phyloP scores from a whole-genome alignment of 495 filamentous ascomycete species.

The Penicillium samsonianum region DNA sequence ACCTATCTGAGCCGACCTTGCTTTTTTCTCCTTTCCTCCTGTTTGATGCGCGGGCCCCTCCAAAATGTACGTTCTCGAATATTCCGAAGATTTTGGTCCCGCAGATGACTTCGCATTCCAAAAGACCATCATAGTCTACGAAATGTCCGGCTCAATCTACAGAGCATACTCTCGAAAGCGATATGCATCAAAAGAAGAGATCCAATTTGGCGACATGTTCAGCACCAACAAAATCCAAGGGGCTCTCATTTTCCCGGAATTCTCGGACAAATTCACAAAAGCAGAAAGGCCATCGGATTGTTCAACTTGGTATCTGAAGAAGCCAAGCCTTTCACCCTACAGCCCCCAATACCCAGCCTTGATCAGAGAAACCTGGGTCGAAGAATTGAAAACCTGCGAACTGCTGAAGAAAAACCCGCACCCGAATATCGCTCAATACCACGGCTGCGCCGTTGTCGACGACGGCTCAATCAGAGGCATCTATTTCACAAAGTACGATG shows the following conservation, averaged over 20 bases:
- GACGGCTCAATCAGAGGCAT: constrained; percentile 33
- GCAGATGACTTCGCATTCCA: constrained; percentile 1
- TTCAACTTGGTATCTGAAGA: constrained; percentile 9
- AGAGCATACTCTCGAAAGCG: constrained; percentile 3
- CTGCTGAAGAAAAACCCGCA: constrained; percentile 28
- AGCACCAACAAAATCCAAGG: constrained; percentile 8
- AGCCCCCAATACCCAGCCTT: constrained; percentile 5
- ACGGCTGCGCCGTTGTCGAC: constrained; percentile 28
- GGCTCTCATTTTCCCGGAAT: background rate
- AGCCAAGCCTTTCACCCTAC: constrained; percentile 13
- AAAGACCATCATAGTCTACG: constrained; percentile 6
- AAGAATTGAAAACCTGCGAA: constrained; percentile 22
- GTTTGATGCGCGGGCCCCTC: background rate
- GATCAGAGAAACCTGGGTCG: constrained; percentile 8
- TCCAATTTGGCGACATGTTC: constrained; percentile 2
- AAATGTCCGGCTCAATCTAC: constrained; percentile 5
- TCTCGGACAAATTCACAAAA: constrained; percentile 9
- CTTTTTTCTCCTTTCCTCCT: background rate
- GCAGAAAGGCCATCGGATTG: background rate
- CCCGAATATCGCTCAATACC: constrained; percentile 33
- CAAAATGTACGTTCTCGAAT: constrained; percentile 12
- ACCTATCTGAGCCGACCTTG: constrained; percentile 13
- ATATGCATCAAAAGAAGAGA: background rate
- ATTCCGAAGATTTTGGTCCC: constrained; percentile 8
- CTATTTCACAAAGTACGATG: constrained; percentile 33